Evolutionary conservation across 2,329 filamentous ascomycete genomes (phyloP).

Genomic region (Paramyrothecium sp.): DNA sequence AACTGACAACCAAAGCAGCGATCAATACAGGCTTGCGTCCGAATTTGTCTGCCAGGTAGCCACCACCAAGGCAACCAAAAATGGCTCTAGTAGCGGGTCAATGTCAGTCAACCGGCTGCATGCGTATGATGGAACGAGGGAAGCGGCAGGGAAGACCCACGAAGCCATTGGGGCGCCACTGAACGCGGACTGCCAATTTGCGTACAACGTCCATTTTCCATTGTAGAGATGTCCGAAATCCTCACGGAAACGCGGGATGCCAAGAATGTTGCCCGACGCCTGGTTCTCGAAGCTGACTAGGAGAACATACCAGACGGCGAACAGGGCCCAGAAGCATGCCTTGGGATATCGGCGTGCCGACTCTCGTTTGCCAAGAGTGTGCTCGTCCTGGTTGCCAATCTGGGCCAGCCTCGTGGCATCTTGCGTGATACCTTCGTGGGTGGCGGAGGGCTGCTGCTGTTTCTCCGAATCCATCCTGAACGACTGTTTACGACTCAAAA

Average conservation of each 20-base stretch:
- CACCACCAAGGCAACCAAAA: slow-evolving; percentile 12
- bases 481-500: no score
- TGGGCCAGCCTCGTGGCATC: slow-evolving; percentile 9
- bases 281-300: slow-evolving; percentile 41
- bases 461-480: no score
- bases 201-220: slow-evolving; percentile 35
- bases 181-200: slow-evolving; percentile 44
- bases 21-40: slow-evolving; percentile 13
- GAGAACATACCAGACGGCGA: slow-evolving; percentile 36
- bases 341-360: slow-evolving; percentile 21
- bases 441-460: no score
- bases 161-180: slow-evolving; percentile 38
- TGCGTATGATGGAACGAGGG: no score
- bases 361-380: slow-evolving; percentile 16
- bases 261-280: slow-evolving; percentile 36
- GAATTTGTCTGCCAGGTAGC: slow-evolving; percentile 14
- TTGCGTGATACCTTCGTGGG: no score
- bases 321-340: slow-evolving; percentile 32
- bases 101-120: not conserved
- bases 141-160: slow-evolving; percentile 19
- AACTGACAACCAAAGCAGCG: slow-evolving; percentile 7
- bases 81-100: not conserved
- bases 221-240: slow-evolving; percentile 38
- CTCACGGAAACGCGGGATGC: slow-evolving; percentile 41
- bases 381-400: slow-evolving; percentile 23